phyloP scores from a whole-genome alignment of 768 basidiomycete species.

The Tylopilus plumbeoviolaceoides region DNA sequence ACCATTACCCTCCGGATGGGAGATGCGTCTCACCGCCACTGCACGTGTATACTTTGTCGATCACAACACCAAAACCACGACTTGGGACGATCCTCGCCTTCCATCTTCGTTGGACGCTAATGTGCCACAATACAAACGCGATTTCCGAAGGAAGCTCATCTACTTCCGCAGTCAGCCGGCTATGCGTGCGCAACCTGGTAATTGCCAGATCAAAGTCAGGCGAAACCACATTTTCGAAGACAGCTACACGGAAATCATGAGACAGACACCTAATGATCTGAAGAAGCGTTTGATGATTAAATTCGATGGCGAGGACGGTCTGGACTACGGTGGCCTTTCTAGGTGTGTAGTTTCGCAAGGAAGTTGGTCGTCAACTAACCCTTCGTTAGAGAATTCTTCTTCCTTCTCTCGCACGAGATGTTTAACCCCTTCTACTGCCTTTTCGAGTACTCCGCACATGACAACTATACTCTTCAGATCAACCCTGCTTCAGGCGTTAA shows the following conservation, averaged over 20 bases:
- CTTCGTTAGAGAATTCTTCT: constrained; percentile 90
- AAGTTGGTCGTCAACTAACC: constrained; percentile 5
- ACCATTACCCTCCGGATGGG: constrained; percentile 97
- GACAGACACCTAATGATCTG: constrained; percentile 95
- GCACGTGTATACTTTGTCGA: constrained; percentile 99
- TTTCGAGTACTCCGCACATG: constrained; percentile 99
- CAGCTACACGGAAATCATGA: constrained; percentile 99
- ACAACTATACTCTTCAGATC: constrained; percentile 99
- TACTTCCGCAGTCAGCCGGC: constrained; percentile 99
- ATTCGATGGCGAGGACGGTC: constrained; percentile 97
- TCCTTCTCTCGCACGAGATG: constrained; percentile 99
- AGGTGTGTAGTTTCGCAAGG: constrained; percentile 49
- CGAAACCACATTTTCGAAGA: constrained; percentile 99
- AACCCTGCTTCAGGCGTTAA: constrained; percentile 98
- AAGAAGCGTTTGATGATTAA: constrained; percentile 99
- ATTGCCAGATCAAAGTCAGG: constrained; percentile 98
- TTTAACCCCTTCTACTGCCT: constrained; percentile 99
- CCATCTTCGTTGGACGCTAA: constrained; percentile 95
- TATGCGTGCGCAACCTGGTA: constrained; percentile 96
- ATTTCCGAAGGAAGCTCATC: constrained; percentile 98
- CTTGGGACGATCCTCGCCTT: constrained; percentile 97
- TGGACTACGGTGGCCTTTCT: constrained; percentile 97
- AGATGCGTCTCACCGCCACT: constrained; percentile 98
- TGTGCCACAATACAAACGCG: constrained; percentile 99
- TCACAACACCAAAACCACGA: constrained; percentile 99